Evolutionary conservation across 192 early-diverging fungal genomes (phyloP), one percentile per base, ranked within the genome.

Genomic region (Coemansia sp.): DNA sequence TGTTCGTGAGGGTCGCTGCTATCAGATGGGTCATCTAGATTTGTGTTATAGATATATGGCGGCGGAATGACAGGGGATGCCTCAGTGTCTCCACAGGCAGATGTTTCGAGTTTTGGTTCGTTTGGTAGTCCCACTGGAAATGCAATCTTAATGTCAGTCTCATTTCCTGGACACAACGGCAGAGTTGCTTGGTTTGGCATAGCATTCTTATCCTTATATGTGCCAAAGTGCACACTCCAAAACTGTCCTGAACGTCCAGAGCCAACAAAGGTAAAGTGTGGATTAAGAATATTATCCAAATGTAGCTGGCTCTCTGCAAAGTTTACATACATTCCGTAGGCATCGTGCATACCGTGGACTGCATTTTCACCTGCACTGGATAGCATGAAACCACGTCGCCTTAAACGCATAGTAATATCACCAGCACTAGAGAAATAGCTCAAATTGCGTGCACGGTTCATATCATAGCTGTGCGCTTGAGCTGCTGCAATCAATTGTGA

Each of bases 391-490:
- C 71, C 71, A n/a, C 72, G 77, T 2, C 71, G 67, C 19, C 54
- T 64, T 30, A 62, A 38, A 4, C 77, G 71, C 61, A 62, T 66
- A 0, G 49, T n/a, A 6, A 64, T 49, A 5, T 53, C 31, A 9
- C 77, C 77, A 0, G 56, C 51, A 4, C 63, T 23, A 4, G 61
- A 63, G 24, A 65, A 65, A 67, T 79, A 68, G 53, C 65, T 79
- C 67, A 83, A 65, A 34, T 73, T 73, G 12, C 54, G 54, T 7
- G 64, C 66, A n/a, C 62, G 61, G 57, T 77, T 77, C 64, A 75
- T 73, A 58, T 70, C 73, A 57, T 79, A 72, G 62, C 75, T 78
- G 62, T 83, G 82, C 22, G 69, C 56, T 58, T 79, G 72, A 7
- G 82, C 76, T 0, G 76, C 54, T 0, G 64, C 62, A 49, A 69